A percentile compares a stretch with the other conserved stretches of the same genome.
phyloP scores from a whole-genome alignment of 441 rosid species.

The Erodium trifolium region DNA sequence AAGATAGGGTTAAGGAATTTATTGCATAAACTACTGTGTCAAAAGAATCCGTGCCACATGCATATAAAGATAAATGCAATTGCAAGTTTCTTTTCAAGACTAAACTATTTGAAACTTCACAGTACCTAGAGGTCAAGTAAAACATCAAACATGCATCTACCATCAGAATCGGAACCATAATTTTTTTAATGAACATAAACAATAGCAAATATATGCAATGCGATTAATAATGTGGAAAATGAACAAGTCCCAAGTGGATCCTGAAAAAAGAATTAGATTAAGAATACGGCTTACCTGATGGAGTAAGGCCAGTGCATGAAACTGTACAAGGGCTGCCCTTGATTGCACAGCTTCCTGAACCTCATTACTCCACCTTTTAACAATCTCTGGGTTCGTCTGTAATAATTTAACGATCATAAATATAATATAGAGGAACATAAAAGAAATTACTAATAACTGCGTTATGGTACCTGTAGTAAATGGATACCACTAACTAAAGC shows the following conservation, averaged over 20 bases:
- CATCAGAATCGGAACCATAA: too few species aligned
- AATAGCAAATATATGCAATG: too few species aligned
- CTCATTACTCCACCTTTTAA: slow-evolving; percentile 98
- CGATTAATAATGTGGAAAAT: not conserved
- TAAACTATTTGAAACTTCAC: too few species aligned
- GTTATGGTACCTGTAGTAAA: slow-evolving; percentile 63
- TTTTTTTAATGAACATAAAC: too few species aligned
- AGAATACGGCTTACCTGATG: slow-evolving; percentile 55
- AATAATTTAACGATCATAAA: slow-evolving; percentile 15
- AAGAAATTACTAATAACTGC: not conserved
- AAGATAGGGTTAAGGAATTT: too few species aligned
- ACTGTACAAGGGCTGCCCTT: slow-evolving; percentile 93
- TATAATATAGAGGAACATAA: not conserved
- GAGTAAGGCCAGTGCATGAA: slow-evolving; percentile 90
- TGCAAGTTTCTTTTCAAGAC: too few species aligned
- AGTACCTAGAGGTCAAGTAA: too few species aligned
- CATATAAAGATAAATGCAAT: too few species aligned
- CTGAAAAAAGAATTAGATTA: slow-evolving; percentile 8
- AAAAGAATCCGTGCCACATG: too few species aligned
- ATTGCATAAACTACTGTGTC: too few species aligned
- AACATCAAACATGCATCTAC: too few species aligned
- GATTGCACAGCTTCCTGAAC: slow-evolving; percentile 98
- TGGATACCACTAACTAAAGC: slow-evolving; percentile 98
- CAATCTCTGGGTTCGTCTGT: slow-evolving; percentile 95
- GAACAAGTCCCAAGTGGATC: not conserved